Evolutionary conservation across 129 eudicot species (phyloP).

Genomic region (Helichrysum umbraculigerum): DNA sequence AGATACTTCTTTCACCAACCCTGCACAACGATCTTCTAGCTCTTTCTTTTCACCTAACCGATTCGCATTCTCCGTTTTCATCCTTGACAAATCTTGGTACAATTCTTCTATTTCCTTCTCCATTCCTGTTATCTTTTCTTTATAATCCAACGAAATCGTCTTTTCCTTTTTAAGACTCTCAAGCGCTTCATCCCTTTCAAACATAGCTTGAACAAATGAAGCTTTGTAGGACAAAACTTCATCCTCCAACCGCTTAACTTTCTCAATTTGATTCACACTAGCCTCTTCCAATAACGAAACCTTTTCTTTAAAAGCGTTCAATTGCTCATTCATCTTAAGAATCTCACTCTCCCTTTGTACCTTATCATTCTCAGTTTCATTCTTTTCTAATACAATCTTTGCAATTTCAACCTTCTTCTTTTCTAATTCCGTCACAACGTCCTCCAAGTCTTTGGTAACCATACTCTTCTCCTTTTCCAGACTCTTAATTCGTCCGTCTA

Average conservation of each 20-base stretch:
- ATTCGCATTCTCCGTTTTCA: slow-evolving; percentile 33
- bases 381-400: slow-evolving; percentile 39
- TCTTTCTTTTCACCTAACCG: slow-evolving; percentile 45
- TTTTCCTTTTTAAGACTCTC: slow-evolving; percentile 44
- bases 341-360: slow-evolving; percentile 39
- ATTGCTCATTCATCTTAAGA: slow-evolving; percentile 31
- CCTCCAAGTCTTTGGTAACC: slow-evolving; percentile 39
- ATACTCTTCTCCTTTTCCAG: slow-evolving; percentile 32
- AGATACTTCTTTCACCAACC: slow-evolving; percentile 41
- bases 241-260: slow-evolving; percentile 38
- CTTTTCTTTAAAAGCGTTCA: slow-evolving; percentile 30
- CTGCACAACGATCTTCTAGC: slow-evolving; percentile 40
- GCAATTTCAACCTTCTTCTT: slow-evolving; percentile 14
- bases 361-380: slow-evolving; percentile 41
- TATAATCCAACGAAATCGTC: slow-evolving; percentile 24
- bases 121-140: slow-evolving; percentile 35
- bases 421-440: slow-evolving; percentile 42
- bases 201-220: slow-evolving; percentile 36
- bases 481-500: slow-evolving; percentile 1
- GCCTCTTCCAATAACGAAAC: slow-evolving; percentile 34
- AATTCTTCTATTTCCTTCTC: slow-evolving; percentile 46
- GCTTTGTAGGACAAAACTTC: slow-evolving; percentile 37
- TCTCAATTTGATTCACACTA: slow-evolving; percentile 27
- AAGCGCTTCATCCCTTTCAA: slow-evolving; percentile 45
- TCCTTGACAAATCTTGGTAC: slow-evolving; percentile 24